Evolutionary conservation across 163 green algal genomes (phyloP).

Genomic region (Smithsoniella earleae): DNA sequence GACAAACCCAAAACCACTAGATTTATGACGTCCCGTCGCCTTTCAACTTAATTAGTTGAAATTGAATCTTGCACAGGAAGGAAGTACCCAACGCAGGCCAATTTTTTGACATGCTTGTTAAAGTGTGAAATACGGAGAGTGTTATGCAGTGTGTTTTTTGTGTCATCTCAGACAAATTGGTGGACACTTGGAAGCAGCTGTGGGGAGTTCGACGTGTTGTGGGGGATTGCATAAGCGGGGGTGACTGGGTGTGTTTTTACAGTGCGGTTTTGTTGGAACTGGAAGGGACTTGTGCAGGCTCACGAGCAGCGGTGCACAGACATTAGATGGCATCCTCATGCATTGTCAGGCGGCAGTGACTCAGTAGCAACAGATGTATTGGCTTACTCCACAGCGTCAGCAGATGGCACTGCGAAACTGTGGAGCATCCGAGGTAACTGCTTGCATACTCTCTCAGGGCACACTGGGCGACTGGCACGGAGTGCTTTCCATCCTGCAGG

Average conservation of each 20-base stretch:
- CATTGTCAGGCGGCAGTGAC: slow-evolving; percentile 23
- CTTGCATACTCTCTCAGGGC: slow-evolving; percentile 58
- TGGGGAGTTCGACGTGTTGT: not conserved
- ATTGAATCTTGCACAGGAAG: no score
- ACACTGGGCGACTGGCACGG: slow-evolving; percentile 74
- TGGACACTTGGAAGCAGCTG: not conserved
- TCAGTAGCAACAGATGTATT: slow-evolving; percentile 27
- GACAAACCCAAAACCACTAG: no score
- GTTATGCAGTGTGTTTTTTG: no score
- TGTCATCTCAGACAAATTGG: no score
- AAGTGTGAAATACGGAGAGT: no score
- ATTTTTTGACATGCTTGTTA: no score
- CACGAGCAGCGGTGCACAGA: slow-evolving; percentile 71
- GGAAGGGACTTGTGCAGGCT: slow-evolving; percentile 42
- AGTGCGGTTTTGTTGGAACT: slow-evolving; percentile 21
- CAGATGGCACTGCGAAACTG: slow-evolving; percentile 64
- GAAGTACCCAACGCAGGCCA: no score
- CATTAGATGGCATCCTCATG: slow-evolving; percentile 58
- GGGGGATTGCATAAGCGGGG: slow-evolving; percentile 14
- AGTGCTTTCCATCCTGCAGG: slow-evolving; percentile 86
- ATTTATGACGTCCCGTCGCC: no score
- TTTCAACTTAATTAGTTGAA: no score
- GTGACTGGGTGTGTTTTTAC: slow-evolving; percentile 30
- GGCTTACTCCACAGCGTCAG: slow-evolving; percentile 61
- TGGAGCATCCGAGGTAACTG: slow-evolving; percentile 49